phyloP scores from a whole-genome alignment of 768 basidiomycete species.

The Lactifluus pinguis region DNA sequence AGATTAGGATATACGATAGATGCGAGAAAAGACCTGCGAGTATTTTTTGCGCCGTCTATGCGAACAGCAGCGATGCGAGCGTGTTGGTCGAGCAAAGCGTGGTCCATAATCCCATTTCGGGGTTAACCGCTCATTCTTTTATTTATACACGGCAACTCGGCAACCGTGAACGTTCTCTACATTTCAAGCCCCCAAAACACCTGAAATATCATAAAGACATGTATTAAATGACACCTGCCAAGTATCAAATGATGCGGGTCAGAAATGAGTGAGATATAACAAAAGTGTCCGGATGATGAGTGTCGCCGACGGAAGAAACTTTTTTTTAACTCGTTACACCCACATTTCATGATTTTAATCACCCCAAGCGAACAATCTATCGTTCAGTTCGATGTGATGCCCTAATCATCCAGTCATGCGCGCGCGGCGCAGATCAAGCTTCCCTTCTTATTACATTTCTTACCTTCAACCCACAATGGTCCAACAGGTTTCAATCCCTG shows the following conservation, averaged over 20 bases:
- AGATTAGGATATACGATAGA: conserved; percentile 67
- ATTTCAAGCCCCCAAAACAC: too few species aligned
- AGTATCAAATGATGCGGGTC: too few species aligned
- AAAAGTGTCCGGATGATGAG: too few species aligned
- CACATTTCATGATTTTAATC: conserved; percentile 4
- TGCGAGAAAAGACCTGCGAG: conserved; percentile 74
- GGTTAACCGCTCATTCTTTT: background rate
- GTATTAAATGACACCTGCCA: too few species aligned
- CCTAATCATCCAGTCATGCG: background rate
- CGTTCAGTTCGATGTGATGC: background rate
- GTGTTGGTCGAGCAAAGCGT: conserved; percentile 41
- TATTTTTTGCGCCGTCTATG: conserved; percentile 66
- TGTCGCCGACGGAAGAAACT: too few species aligned
- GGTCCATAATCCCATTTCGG: background rate
- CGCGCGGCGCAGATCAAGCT: conserved; percentile 26
- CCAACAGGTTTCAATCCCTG: conserved; percentile 20
- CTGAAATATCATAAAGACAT: too few species aligned
- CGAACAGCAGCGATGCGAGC: conserved; percentile 68
- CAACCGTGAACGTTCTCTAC: too few species aligned
- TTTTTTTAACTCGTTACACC: background rate
- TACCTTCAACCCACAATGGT: conserved; percentile 31
- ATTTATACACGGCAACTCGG: too few species aligned
- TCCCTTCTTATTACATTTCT: conserved; percentile 28
- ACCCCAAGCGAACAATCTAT: background rate
- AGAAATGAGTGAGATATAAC: too few species aligned